Evolutionary conservation across 2,329 filamentous ascomycete species (phyloP).

Genomic region (Colletotrichum phormii): DNA sequence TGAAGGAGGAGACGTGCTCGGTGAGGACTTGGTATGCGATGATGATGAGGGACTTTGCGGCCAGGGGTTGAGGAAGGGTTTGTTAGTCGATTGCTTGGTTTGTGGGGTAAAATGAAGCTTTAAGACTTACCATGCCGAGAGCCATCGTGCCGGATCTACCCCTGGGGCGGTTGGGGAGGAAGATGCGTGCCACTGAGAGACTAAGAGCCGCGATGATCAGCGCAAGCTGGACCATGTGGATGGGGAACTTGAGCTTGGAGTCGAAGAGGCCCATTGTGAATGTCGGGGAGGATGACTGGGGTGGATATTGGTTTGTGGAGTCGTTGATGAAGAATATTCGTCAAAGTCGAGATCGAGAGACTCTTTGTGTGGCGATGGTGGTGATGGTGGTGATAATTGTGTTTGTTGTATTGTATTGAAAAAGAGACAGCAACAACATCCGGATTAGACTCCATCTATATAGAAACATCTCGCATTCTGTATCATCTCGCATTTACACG

Average conservation of each 20-base stretch:
- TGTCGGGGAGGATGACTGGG: background rate
- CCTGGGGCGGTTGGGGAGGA: constrained; percentile 14
- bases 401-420: background rate
- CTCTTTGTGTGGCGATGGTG: background rate
- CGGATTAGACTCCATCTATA: constrained; percentile 2
- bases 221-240: constrained; percentile 32
- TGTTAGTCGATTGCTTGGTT: background rate
- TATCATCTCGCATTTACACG: background rate
- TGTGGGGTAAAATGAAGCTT: background rate
- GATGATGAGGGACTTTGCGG: constrained; percentile 52
- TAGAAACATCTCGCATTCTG: background rate
- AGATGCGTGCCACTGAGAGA: constrained; percentile 27
- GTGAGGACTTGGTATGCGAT: constrained; percentile 54
- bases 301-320: background rate
- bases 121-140: constrained; percentile 26
- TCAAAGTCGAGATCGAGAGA: no score
- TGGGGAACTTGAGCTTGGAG: constrained; percentile 24
- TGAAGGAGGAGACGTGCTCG: constrained; percentile 46
- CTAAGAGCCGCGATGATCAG: constrained; percentile 19
- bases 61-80: constrained; percentile 32
- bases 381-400: background rate
- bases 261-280: constrained; percentile 1
- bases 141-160: constrained; percentile 28
- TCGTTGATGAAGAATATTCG: background rate
- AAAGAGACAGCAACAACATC: background rate